Evolutionary conservation across 2,329 filamentous ascomycete species (phyloP).

Genomic region (Nemania sp.): DNA sequence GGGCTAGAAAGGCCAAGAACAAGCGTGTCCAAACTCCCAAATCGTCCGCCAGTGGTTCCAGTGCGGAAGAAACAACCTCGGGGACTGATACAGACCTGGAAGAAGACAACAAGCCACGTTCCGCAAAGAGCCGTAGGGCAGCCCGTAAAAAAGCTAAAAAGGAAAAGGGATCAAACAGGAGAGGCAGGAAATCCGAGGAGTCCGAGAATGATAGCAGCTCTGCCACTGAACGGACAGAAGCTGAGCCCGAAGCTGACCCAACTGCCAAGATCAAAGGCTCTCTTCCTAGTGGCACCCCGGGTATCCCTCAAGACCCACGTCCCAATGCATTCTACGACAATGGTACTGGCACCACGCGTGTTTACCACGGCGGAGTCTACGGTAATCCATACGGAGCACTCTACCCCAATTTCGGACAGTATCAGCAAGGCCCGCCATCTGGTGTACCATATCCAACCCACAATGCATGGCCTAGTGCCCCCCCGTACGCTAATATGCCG

Average conservation of each 20-base stretch:
- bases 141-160: constrained; percentile 13
- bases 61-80: not conserved
- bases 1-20: constrained; percentile 1
- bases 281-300: constrained; percentile 51
- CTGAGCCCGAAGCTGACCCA: too few species aligned
- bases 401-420: constrained; percentile 48
- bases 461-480: constrained; percentile 50
- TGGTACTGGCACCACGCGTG: constrained; percentile 54
- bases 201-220: too few species aligned
- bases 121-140: constrained; percentile 10
- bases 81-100: constrained; percentile 10
- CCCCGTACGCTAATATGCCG: constrained; percentile 34
- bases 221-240: too few species aligned
- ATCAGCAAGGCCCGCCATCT: constrained; percentile 42
- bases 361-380: constrained; percentile 61
- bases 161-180: constrained; percentile 16
- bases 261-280: constrained; percentile 18
- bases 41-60: constrained; percentile 8
- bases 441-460: constrained; percentile 49
- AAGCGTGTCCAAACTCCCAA: constrained; percentile 1
- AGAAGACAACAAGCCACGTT: constrained; percentile 16
- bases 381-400: constrained; percentile 53
- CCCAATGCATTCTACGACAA: constrained; percentile 64
- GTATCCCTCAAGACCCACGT: constrained; percentile 54
- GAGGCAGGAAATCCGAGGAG: not conserved